Evolutionary conservation across 805 yeast species (phyloP).

Genomic region (Metschnikowia henanensis): DNA sequence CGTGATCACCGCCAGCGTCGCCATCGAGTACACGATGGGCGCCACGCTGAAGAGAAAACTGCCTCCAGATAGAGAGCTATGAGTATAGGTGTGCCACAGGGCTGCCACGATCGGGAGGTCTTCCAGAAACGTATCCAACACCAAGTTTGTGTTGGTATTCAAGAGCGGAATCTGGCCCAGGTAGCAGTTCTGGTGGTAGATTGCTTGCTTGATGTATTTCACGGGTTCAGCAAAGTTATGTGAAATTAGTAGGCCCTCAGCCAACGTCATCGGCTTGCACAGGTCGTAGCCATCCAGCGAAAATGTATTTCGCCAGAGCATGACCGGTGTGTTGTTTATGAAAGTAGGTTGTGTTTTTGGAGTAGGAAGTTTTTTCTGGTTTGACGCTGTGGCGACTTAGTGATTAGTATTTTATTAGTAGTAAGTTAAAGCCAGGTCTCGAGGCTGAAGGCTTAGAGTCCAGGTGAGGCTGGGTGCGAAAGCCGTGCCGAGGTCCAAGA

Average conservation of each 20-base stretch:
- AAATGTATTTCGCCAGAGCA: slow-evolving; percentile 9
- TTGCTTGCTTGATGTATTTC: slow-evolving; percentile 23
- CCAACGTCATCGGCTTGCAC: slow-evolving; percentile 30
- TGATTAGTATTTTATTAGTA: no score
- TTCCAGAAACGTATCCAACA: slow-evolving; percentile 24
- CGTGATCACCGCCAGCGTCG: slow-evolving; percentile 65
- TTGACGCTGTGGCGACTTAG: no score
- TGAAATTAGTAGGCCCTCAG: slow-evolving; percentile 37
- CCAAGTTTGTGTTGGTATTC: slow-evolving; percentile 36
- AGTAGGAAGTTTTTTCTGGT: no score
- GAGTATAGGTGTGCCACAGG: slow-evolving; percentile 51
- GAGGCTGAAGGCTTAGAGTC: no score
- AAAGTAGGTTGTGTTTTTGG: no score
- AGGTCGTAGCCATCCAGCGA: slow-evolving; percentile 26
- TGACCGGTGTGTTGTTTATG: no score
- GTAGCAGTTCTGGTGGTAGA: slow-evolving; percentile 35
- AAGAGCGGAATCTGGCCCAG: slow-evolving; percentile 35
- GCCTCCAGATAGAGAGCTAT: slow-evolving; percentile 31
- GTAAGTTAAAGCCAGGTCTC: no score
- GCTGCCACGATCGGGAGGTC: slow-evolving; percentile 43
- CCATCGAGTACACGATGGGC: slow-evolving; percentile 60
- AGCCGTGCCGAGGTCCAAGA: no score
- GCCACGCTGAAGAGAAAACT: slow-evolving; percentile 56
- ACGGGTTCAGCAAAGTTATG: slow-evolving; percentile 23
- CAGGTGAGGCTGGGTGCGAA: no score